Conservation (phyloP, 2,329 filamentous ascomycete species). For the Thielaviopsis populi region DNA sequence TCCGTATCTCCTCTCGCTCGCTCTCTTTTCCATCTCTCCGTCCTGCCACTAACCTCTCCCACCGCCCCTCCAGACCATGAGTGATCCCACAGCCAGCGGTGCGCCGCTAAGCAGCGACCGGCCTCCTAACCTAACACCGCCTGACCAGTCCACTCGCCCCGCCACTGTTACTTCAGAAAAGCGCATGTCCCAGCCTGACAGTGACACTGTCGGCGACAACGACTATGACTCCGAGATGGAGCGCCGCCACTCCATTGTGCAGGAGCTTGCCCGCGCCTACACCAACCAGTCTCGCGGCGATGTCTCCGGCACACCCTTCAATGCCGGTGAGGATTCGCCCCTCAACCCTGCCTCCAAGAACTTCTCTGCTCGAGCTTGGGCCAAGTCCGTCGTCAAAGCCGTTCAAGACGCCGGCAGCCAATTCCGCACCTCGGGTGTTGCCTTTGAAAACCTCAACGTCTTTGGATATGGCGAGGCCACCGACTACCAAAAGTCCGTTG, state of each 20-base stretch:
- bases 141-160: not conserved
- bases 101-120: constrained; percentile 5
- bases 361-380: constrained; percentile 44
- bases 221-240: constrained; percentile 32
- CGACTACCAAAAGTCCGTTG: constrained; percentile 55
- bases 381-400: constrained; percentile 41
- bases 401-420: constrained; percentile 36
- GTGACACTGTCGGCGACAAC: constrained; percentile 23
- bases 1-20: not conserved
- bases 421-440: constrained; percentile 48
- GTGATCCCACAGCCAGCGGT: constrained; percentile 7
- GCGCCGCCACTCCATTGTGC: constrained; percentile 37
- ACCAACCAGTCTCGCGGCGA: constrained; percentile 32
- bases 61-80: not conserved
- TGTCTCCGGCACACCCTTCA: constrained; percentile 35
- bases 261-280: constrained; percentile 40
- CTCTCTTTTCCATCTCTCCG: not conserved
- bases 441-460: constrained; percentile 53
- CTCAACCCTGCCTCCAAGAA: constrained; percentile 38
- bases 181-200: constrained; percentile 13
- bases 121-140: not conserved
- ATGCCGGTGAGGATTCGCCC: constrained; percentile 32
- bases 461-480: constrained; percentile 52
- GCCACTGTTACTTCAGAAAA: constrained; percentile 12
- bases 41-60: too few relatives aligned